These are phyloP conservation scores for Fusarium cyanostomum DNA, from an alignment of 2,329 filamentous ascomycete genomes.

Conservation along the genomic window DNA sequence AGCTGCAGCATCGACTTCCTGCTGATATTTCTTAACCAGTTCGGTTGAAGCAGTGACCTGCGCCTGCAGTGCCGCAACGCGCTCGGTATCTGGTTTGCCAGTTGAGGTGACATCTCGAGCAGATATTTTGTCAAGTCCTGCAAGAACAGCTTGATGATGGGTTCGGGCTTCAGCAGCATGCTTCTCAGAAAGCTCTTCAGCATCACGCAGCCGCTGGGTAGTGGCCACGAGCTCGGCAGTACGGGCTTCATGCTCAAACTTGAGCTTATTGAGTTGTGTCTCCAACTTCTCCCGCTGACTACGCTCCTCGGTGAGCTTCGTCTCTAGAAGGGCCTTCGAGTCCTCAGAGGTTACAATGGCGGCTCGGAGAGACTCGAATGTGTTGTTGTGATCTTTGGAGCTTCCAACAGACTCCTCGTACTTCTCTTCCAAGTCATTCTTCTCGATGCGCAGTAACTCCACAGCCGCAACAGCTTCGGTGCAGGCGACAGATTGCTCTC, in stretches of 20 bases:
- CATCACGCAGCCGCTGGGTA: constrained; percentile 79
- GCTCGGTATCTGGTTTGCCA: constrained; percentile 67
- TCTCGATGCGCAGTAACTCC: constrained; percentile 85
- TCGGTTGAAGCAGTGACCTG: constrained; percentile 82
- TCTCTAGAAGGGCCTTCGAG: constrained; percentile 79
- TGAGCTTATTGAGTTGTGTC: constrained; percentile 77
- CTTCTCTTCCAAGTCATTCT: constrained; percentile 76
- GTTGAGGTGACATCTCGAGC: constrained; percentile 60
- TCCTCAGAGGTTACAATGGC: constrained; percentile 83
- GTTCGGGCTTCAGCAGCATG: constrained; percentile 87
- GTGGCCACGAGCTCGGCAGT: constrained; percentile 79
- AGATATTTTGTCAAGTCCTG: constrained; percentile 80
- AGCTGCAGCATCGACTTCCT: constrained; percentile 84
- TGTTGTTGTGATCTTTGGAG: constrained; percentile 73
- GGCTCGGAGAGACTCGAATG: constrained; percentile 78
- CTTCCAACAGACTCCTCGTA: constrained; percentile 73
- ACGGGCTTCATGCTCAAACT: constrained; percentile 82
- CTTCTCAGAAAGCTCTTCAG: constrained; percentile 87
- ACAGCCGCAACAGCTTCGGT: constrained; percentile 79
- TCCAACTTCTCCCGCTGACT: constrained; percentile 79
- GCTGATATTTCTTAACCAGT: constrained; percentile 87
- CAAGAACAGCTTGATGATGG: constrained; percentile 83
- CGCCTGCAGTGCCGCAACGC: constrained; percentile 76
- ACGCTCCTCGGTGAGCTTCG: constrained; percentile 85
- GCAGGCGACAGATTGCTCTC: constrained; percentile 82